phyloP scores from a whole-genome alignment of 2,329 filamentous ascomycete species.

The Hysterium pulicare region DNA sequence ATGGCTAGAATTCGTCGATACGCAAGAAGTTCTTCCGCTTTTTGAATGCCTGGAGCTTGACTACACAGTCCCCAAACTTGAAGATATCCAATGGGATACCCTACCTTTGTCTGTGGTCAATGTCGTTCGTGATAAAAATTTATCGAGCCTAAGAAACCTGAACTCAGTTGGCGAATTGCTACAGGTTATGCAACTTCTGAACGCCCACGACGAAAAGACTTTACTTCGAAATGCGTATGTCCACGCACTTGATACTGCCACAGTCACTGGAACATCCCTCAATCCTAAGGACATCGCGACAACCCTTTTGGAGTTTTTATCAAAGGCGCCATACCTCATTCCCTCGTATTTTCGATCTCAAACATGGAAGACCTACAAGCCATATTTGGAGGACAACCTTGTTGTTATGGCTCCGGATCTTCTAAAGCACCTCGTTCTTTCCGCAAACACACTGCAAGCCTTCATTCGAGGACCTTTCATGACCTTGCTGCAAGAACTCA shows the following conservation, averaged over 20 bases:
- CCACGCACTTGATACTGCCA: constrained; percentile 10
- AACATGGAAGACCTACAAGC: constrained; percentile 15
- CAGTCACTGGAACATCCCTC: constrained; percentile 5
- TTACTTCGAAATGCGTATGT: constrained; percentile 12
- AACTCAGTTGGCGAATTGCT: constrained; percentile 14
- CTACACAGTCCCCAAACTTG: constrained; percentile 29
- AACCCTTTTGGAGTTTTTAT: constrained; percentile 13
- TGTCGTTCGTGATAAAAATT: constrained; percentile 18
- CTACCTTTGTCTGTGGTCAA: constrained; percentile 13
- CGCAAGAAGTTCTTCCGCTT: constrained; percentile 34
- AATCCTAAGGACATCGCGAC: constrained; percentile 6
- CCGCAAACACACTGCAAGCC: constrained; percentile 19
- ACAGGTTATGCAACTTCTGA: constrained; percentile 18
- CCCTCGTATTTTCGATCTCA: constrained; percentile 15
- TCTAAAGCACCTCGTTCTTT: constrained; percentile 17
- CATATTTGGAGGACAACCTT: constrained; percentile 12
- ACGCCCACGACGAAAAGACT: constrained; percentile 14
- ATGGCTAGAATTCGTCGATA: constrained; percentile 42
- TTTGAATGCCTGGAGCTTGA: constrained; percentile 34
- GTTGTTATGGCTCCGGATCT: constrained; percentile 12
- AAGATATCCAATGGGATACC: constrained; percentile 20
- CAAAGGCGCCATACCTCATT: constrained; percentile 14
- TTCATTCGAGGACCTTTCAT: constrained; percentile 27
- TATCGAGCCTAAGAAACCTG: constrained; percentile 12
- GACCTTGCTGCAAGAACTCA: constrained; percentile 21